These are phyloP conservation scores for Lipomyces orientalis DNA, from an alignment of 805 yeast genomes.

Conservation along the genomic window DNA sequence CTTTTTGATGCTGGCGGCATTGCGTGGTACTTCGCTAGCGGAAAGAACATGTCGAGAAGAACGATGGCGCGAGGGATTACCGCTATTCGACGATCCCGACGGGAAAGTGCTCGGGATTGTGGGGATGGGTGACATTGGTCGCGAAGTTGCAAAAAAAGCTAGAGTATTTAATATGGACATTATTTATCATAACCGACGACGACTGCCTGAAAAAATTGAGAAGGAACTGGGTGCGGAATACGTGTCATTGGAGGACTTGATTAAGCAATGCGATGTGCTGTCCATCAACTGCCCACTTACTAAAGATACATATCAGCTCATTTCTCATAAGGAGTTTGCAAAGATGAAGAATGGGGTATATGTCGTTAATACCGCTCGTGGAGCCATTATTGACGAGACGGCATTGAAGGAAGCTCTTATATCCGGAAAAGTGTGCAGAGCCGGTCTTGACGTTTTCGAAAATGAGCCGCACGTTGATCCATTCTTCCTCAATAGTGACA, in stretches of 20 bases:
- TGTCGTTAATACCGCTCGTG: slow-evolving; percentile 65
- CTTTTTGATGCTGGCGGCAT: slow-evolving; percentile 56
- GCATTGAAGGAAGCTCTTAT: slow-evolving; percentile 56
- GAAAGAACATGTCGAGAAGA: slow-evolving; percentile 53
- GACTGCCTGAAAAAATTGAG: slow-evolving; percentile 56
- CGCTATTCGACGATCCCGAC: slow-evolving; percentile 27
- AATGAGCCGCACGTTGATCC: slow-evolving; percentile 60
- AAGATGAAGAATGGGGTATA: slow-evolving; percentile 61
- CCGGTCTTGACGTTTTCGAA: slow-evolving; percentile 68
- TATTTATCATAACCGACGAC: slow-evolving; percentile 59
- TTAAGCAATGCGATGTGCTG: slow-evolving; percentile 56
- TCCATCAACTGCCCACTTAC: slow-evolving; percentile 60
- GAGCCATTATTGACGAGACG: slow-evolving; percentile 62
- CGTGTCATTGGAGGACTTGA: slow-evolving; percentile 56
- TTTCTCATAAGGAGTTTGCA: slow-evolving; percentile 52
- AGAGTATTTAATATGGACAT: slow-evolving; percentile 57
- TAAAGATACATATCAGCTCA: slow-evolving; percentile 56
- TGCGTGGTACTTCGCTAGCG: slow-evolving; percentile 56
- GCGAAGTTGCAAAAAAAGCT: slow-evolving; percentile 59
- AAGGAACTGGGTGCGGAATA: slow-evolving; percentile 46
- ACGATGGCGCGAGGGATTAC: slow-evolving; percentile 49
- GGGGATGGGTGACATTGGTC: slow-evolving; percentile 71
- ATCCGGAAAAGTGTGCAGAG: slow-evolving; percentile 57
- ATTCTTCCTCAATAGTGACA: slow-evolving; percentile 53
- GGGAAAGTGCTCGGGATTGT: slow-evolving; percentile 61